Evolutionary conservation across 2,329 filamentous ascomycete genomes (phyloP).

Genomic region (Chaetomiaceae sp.): DNA sequence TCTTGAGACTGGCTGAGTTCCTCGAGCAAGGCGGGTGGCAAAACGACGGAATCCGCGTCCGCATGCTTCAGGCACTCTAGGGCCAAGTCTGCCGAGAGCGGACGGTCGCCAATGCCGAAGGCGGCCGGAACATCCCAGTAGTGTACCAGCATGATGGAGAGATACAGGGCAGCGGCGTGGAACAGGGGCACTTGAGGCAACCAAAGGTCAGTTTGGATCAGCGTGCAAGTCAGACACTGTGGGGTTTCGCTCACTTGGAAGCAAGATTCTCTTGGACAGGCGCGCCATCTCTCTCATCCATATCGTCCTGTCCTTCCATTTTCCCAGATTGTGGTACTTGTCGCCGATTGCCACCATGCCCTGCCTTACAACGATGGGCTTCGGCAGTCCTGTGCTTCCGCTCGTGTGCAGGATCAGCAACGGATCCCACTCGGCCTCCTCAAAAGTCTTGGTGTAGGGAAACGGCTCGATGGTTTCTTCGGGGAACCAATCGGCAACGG

Average conservation of each 20-base stretch:
- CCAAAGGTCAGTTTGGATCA: not conserved
- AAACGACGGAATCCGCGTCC: slow-evolving; percentile 24
- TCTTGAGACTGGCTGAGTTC: slow-evolving; percentile 35
- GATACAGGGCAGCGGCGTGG: slow-evolving; percentile 33
- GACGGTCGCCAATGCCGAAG: slow-evolving; percentile 29
- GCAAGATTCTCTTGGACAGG: slow-evolving; percentile 17
- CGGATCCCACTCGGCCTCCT: slow-evolving; percentile 38
- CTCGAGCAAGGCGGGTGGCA: slow-evolving; percentile 38
- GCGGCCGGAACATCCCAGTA: slow-evolving; percentile 28
- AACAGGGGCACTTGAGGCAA: slow-evolving; percentile 32
- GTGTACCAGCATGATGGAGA: slow-evolving; percentile 23
- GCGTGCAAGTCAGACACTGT: not conserved
- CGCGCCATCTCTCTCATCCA: slow-evolving; percentile 14
- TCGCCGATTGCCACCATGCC: slow-evolving; percentile 35
- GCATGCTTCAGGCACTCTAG: slow-evolving; percentile 28
- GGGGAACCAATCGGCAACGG: slow-evolving; percentile 32
- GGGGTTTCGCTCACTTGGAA: slow-evolving; percentile 19
- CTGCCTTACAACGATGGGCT: slow-evolving; percentile 36
- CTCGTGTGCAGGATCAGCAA: slow-evolving; percentile 39
- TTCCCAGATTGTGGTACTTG: slow-evolving; percentile 23
- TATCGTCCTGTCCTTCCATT: slow-evolving; percentile 14
- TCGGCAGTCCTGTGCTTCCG: slow-evolving; percentile 42
- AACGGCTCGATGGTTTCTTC: slow-evolving; percentile 30
- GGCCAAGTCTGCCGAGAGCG: slow-evolving; percentile 31
- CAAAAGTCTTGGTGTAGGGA: slow-evolving; percentile 37